phyloP scores from a whole-genome alignment of 2,329 filamentous ascomycete genomes.

The Verticillium tricorpus region DNA sequence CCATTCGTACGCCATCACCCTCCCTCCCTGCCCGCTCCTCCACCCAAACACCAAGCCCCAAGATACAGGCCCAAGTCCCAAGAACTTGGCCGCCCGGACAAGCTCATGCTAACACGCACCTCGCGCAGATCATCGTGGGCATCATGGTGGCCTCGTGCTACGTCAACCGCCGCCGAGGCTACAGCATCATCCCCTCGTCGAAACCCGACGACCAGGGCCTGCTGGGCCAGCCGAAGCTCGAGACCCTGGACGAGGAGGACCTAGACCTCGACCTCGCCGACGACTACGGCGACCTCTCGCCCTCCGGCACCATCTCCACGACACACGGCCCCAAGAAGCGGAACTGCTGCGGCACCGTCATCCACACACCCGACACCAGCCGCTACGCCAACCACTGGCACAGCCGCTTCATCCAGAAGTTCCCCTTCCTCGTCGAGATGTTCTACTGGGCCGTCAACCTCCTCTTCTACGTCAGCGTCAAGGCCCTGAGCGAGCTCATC shows the following conservation, averaged over 20 bases:
- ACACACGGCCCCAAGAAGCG: slow-evolving; percentile 42
- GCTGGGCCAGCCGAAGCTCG: slow-evolving; percentile 11
- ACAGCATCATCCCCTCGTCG: slow-evolving; percentile 14
- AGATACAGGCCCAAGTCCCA: neutral
- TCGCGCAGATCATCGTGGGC: slow-evolving; percentile 18
- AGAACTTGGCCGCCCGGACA: neutral
- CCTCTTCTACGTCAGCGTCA: slow-evolving; percentile 38
- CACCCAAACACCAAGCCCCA: neutral
- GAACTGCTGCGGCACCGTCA: slow-evolving; percentile 41
- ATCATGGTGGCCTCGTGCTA: slow-evolving; percentile 23
- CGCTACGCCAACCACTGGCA: slow-evolving; percentile 53
- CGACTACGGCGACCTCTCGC: slow-evolving; percentile 12
- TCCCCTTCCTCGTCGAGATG: slow-evolving; percentile 67
- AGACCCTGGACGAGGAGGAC: slow-evolving; percentile 12
- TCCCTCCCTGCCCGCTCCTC: neutral
- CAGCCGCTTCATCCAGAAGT: slow-evolving; percentile 60
- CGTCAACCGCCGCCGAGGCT: slow-evolving; percentile 20
- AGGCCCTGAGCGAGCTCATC: slow-evolving; percentile 22
- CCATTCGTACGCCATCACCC: slow-evolving; percentile 18
- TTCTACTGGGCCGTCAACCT: slow-evolving; percentile 63
- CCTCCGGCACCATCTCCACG: slow-evolving; percentile 5
- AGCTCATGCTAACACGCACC: neutral
- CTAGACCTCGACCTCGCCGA: slow-evolving; percentile 11
- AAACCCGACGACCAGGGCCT: slow-evolving; percentile 15
- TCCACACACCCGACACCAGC: slow-evolving; percentile 50